phyloP scores from a whole-genome alignment of 2,329 filamentous ascomycete species.

The Boeremia exigua region DNA sequence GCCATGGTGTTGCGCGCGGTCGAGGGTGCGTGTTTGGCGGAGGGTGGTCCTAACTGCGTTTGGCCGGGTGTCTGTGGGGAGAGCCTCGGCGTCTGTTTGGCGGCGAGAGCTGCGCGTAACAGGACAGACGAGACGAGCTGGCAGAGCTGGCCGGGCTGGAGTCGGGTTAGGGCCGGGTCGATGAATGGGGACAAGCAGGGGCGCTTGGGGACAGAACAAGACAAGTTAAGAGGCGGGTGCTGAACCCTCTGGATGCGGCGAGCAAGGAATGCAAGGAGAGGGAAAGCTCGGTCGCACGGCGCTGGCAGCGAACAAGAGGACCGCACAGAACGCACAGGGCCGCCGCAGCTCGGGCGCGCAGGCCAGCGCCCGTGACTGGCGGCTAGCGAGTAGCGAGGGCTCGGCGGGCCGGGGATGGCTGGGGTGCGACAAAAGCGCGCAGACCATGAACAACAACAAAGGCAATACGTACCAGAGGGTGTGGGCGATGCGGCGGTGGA shows the following conservation, averaged over 20 bases:
- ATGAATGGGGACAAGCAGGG: conserved; percentile 48
- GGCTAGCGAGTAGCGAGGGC: conserved; percentile 7
- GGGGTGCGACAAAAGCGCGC: conserved; percentile 19
- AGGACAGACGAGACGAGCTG: conserved; percentile 19
- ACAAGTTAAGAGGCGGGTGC: conserved; percentile 36
- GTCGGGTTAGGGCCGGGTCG: conserved; percentile 42
- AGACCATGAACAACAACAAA: conserved; percentile 14
- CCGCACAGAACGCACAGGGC: conserved; percentile 16
- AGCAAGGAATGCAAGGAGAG: conserved; percentile 47
- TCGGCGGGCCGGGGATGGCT: conserved; percentile 17
- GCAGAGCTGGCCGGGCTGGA: conserved; percentile 25
- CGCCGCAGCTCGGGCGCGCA: conserved; percentile 18
- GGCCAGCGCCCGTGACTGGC: conserved; percentile 8
- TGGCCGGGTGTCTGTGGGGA: conserved; percentile 44
- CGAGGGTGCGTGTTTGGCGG: conserved; percentile 46
- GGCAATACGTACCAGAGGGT: conserved; percentile 30
- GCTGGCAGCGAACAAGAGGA: conserved; percentile 25
- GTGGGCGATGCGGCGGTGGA: conserved; percentile 9
- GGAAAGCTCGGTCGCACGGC: conserved; percentile 39
- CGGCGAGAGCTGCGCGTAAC: conserved; percentile 37
- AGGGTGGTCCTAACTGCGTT: conserved; percentile 49
- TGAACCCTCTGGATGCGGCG: conserved; percentile 44
- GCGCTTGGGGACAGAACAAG: conserved; percentile 45
- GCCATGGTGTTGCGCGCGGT: conserved; percentile 47
- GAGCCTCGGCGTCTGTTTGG: conserved; percentile 34